phyloP scores from a whole-genome alignment of 352 stramenopile species.

The Globisporangium apiculatum region DNA sequence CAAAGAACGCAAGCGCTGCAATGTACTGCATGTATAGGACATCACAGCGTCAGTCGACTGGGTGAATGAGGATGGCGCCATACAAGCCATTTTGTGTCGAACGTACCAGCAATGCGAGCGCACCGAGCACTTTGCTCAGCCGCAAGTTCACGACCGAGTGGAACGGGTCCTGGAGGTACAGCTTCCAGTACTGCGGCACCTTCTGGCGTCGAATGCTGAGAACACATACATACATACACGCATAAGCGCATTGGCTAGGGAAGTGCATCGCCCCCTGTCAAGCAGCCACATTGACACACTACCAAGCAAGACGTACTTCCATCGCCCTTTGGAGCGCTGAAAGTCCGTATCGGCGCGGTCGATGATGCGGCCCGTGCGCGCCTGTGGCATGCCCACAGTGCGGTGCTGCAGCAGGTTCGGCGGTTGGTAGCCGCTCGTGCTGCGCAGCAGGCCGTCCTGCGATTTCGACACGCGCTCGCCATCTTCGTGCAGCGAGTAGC shows the following conservation, averaged over 20 bases:
- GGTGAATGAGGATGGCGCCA: not conserved
- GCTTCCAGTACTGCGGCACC: slow-evolving; percentile 73
- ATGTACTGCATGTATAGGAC: slow-evolving; percentile 45
- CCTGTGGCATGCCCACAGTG: slow-evolving; percentile 5
- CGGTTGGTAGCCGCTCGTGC: slow-evolving; percentile 15
- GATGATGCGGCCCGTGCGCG: slow-evolving; percentile 56
- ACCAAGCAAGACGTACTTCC: slow-evolving; percentile 46
- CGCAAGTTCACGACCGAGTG: slow-evolving; percentile 80
- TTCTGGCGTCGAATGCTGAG: slow-evolving; percentile 71
- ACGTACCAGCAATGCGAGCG: slow-evolving; percentile 28
- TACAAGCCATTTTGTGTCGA: slow-evolving; percentile 1
- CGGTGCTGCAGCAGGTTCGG: slow-evolving; percentile 8
- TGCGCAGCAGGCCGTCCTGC: slow-evolving; percentile 10
- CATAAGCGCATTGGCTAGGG: not conserved
- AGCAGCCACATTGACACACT: not conserved
- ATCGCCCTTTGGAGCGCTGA: slow-evolving; percentile 65
- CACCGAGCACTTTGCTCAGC: slow-evolving; percentile 64
- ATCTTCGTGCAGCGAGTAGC: slow-evolving; percentile 40
- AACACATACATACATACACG: not conserved
- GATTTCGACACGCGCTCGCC: slow-evolving; percentile 13
- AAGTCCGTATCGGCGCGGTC: slow-evolving; percentile 60
- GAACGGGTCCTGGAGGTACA: slow-evolving; percentile 82
- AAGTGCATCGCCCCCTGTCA: not conserved
- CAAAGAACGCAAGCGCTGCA: slow-evolving; percentile 54
- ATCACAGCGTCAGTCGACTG: not conserved